Base-by-base conservation (phyloP, 176 grass and related monocot genomes). In the Musa acuminata region DNA sequence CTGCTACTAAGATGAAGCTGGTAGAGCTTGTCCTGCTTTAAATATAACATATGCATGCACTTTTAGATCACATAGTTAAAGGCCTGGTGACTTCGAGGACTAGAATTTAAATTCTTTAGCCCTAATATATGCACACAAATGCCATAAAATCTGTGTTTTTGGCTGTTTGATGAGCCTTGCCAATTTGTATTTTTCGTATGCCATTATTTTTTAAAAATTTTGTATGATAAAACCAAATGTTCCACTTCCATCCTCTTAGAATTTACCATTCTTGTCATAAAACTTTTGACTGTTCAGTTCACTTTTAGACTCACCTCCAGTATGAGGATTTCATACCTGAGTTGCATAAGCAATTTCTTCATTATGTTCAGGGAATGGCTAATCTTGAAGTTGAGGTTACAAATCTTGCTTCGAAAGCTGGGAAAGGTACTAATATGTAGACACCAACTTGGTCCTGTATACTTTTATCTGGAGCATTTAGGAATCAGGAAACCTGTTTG, bases 321-420 rank as follows among this genome's bases (percentile, higher is more conserved):
- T 76, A 16, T 23, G 58, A 52, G 27, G 24, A 51, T 69, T 58
- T 74, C 3, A 49, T 76, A 27, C 67, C 52, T 55, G 51, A 73
- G 13, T 29, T 67, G 64, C 3, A 35, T 35, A 35, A 35, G 29
- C 21, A 53, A 53, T 22, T 72, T 52, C 71, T 25, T 55, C 22
- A 53, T 27, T 73, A 50, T 93, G 85, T 87, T 74, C 82, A 97
- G 94, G 94, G 87, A 73, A 84, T 80, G 49, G 85, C 94, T 80
- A 85, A 85, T 88, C 87, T 97, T 72, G 90, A 97, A 83, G 87
- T 97, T 87, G 94, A 97, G 86, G 85, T 97, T 76, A 97, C 94
- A 77, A 97, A 97, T 89, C 87, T 97, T 85, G 80, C 87, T 78
- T 90, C 90, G 66, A 90, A 90, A 78, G 80, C 87, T 78, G 94